Base-by-base conservation (phyloP, 2,329 filamentous ascomycete genomes). In the Hypoxylon sp. region DNA sequence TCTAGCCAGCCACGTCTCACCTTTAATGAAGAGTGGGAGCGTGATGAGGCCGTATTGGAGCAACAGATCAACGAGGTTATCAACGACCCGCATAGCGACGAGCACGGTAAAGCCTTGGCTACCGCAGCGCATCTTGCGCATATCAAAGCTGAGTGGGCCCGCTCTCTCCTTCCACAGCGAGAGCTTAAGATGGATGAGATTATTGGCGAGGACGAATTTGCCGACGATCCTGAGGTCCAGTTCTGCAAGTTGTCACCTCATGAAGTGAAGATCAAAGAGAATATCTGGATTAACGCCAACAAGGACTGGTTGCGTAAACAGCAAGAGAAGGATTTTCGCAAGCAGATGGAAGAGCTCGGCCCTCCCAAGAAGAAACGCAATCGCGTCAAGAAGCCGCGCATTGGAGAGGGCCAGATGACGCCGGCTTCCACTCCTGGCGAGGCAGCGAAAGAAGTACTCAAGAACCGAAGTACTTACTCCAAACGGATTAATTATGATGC, bases 281-380 rank as follows among this genome's bases (percentile, higher is more conserved):
- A 90, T 66, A 92, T 98, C 57, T 99, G 96, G 96, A 90, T 97
- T 47, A 94, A 95, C 66, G 91, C 94, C 77, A 98, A 99, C 80
- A 94, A 96, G 78, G 93, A 97, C 72, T 99, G 94, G 88, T 85
- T 99, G 42, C 92, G 95, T 7, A 88, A 90, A 53, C 92, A 97
- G 76, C 94, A 98, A 76, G 89, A 92, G 67, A 97, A 96, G 79
- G 86, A 92, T 6, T 91, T 97, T 62, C 88, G 92, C 42, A 88
- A 90, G 65, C 93, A 94, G 79, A 82, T 88, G 68, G 87, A 87
- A 65, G 73, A 73, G 15, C 64, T 79, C 5, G 82, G 78, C 27
- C 85, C 85, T 71, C 86, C 83, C 62, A 92, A 86, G 80, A 86
- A 84, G 62, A 85, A 81, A n/a, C 84, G 88, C 24, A 86, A 86